Percentiles rank a stretch among this genome's conserved stretches.
Evolutionary conservation across 495 filamentous ascomycete genomes (phyloP).

Genomic region (Penicillium herquei): DNA sequence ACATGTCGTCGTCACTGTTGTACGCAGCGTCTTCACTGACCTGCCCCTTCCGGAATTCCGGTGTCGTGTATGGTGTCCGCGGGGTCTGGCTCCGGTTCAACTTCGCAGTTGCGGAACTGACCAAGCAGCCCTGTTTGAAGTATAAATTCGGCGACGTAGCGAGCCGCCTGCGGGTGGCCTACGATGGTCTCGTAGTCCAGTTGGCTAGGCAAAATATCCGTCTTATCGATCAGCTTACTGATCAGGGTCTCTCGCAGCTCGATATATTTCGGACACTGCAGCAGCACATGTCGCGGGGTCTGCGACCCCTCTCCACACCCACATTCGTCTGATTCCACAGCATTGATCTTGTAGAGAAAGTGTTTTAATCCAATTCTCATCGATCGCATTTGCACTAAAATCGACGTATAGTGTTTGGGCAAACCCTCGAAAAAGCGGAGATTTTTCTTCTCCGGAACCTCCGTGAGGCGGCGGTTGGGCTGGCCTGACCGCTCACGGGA

Average conservation of each 20-base stretch:
- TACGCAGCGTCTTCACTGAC: not conserved
- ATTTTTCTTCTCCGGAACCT: too few relatives aligned
- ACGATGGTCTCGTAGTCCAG: not conserved
- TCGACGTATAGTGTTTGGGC: not conserved
- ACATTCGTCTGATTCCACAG: not conserved
- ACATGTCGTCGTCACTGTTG: not conserved
- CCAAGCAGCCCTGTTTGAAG: conserved; percentile 6
- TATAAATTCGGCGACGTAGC: conserved; percentile 8
- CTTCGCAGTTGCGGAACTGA: not conserved
- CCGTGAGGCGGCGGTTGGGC: too few relatives aligned
- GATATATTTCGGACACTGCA: not conserved
- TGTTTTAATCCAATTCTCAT: not conserved
- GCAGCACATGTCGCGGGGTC: not conserved
- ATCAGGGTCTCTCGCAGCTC: too few relatives aligned
- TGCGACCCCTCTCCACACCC: not conserved
- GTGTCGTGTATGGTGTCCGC: not conserved
- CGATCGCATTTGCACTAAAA: not conserved
- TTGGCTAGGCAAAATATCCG: not conserved
- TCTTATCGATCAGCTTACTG: too few relatives aligned
- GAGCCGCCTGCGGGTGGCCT: not conserved
- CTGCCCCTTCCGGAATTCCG: not conserved
- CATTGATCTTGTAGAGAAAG: not conserved
- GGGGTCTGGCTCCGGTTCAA: not conserved
- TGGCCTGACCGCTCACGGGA: too few relatives aligned
- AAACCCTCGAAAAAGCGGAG: not conserved